Evolutionary conservation across 805 yeast genomes (phyloP), one percentile per base, ranked within the genome.

Genomic region (Saturnispora quitensis): DNA sequence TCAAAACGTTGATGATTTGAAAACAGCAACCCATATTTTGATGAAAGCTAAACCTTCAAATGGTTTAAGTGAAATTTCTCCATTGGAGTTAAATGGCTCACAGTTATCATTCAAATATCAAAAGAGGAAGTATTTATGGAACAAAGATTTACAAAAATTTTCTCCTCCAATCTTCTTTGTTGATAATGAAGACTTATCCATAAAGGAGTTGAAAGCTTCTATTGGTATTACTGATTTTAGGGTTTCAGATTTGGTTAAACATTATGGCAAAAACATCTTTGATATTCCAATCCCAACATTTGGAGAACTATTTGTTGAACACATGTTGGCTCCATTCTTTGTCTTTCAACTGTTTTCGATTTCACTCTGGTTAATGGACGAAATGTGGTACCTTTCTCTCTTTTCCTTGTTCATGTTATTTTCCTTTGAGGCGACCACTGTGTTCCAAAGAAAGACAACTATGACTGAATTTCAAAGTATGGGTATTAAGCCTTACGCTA

Each of bases 301-400:
- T 61, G 56, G 77, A 52, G 98, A 91, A 68, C 74, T 93, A 61
- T 93, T 93, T 74, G 84, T 88, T 64, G 98, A 93, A 69, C 99
- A 93, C 66, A 98, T 98, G 10, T 90, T 93, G 40, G 98, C 99
- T 13, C 99, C 99, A 12, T 88, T 93, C 67, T 93, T 93, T 61
- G 96, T 93, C 25, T 93, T 93, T 74, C 99, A 93, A 73, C 76
- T 93, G 52, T 93, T 93, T 67, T 90, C 97, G 65, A 95, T 91
- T 53, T 95, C 91, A 4, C 74, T 93, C 56, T 93, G 98, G 97
- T 78, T 88, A 63, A 79, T 93, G 80, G 98, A 93, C 70, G 97
- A 91, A 60, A 84, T 86, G 73, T 93, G 98, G 98, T 90, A 90
- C 69, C 86, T 86, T 65, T 89, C 98, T 4, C 72, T 93, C 53